Evolutionary conservation across 805 yeast species (phyloP).

Genomic region (Jamesozyma lodderae): DNA sequence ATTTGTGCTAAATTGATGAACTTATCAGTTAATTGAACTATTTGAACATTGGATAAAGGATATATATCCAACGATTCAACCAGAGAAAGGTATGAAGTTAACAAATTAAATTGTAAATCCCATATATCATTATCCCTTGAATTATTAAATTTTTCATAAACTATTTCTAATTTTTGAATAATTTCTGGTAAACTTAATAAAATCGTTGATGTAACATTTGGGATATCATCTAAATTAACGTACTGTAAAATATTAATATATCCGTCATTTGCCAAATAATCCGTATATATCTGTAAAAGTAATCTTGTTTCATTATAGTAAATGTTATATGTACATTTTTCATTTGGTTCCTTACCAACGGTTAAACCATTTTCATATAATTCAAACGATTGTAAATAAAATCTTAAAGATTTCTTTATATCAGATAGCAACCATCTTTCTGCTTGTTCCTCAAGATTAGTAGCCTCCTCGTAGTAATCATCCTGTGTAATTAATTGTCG

Average conservation of each 20-base stretch:
- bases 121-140: slow-evolving; percentile 20
- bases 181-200: slow-evolving; percentile 14
- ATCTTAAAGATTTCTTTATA: slow-evolving; percentile 22
- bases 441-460: slow-evolving; percentile 28
- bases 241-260: slow-evolving; percentile 24
- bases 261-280: slow-evolving; percentile 24
- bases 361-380: slow-evolving; percentile 30
- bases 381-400: slow-evolving; percentile 21
- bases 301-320: slow-evolving; percentile 27
- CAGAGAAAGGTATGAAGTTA: slow-evolving; percentile 20
- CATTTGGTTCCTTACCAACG: slow-evolving; percentile 17
- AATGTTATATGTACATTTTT: slow-evolving; percentile 31
- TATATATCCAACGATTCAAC: slow-evolving; percentile 16
- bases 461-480: slow-evolving; percentile 28
- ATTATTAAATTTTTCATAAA: slow-evolving; percentile 9
- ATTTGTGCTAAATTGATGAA: slow-evolving; percentile 12
- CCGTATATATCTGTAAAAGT: slow-evolving; percentile 23
- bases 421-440: slow-evolving; percentile 31
- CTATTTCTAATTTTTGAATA: slow-evolving; percentile 17
- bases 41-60: slow-evolving; percentile 8
- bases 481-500: slow-evolving; percentile 20
- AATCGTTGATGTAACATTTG: slow-evolving; percentile 10
- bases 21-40: slow-evolving; percentile 12
- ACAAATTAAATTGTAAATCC: slow-evolving; percentile 28
- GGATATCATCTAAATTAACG: slow-evolving; percentile 21